A percentile compares a stretch with the other conserved stretches of the same genome.
phyloP scores from a whole-genome alignment of 495 filamentous ascomycete species.

The Sporormia fimetaria region DNA sequence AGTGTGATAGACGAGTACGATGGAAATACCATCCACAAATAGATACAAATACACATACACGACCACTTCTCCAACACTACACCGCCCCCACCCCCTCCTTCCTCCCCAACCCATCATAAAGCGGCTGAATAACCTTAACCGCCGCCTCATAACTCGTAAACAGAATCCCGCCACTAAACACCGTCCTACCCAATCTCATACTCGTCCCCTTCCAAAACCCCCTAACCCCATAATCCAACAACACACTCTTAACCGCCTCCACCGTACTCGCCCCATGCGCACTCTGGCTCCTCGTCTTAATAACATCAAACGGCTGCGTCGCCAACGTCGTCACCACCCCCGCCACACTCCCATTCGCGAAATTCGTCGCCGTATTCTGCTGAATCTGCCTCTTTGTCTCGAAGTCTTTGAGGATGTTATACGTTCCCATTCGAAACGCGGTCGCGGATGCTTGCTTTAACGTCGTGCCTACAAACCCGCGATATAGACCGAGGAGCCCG shows the following conservation, averaged over 20 bases:
- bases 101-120: conserved; percentile 10
- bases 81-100: conserved; percentile 6
- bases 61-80: conserved; percentile 1
- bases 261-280: conserved; percentile 41
- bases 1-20: conserved; percentile 45
- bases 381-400: conserved; percentile 36
- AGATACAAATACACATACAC: background rate
- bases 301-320: conserved; percentile 57
- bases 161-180: conserved; percentile 54
- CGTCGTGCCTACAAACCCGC: conserved; percentile 50
- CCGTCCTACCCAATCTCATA: conserved; percentile 52
- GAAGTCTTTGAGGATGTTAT: conserved; percentile 56
- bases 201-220: conserved; percentile 58
- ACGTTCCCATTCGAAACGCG: conserved; percentile 53
- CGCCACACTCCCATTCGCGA: conserved; percentile 49
- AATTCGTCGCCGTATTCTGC: conserved; percentile 41
- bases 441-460: conserved; percentile 58
- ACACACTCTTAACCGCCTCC: conserved; percentile 43
- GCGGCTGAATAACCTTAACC: conserved; percentile 24
- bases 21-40: background rate
- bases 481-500: conserved; percentile 47
- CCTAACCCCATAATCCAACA: conserved; percentile 44
- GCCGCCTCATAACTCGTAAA: conserved; percentile 54
- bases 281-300: conserved; percentile 54
- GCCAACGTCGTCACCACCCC: conserved; percentile 49